Percentiles rank a stretch among this genome's conserved stretches.
Conservation (phyloP, 2,329 filamentous ascomycete genomes). For the Botrytis squamosa region DNA sequence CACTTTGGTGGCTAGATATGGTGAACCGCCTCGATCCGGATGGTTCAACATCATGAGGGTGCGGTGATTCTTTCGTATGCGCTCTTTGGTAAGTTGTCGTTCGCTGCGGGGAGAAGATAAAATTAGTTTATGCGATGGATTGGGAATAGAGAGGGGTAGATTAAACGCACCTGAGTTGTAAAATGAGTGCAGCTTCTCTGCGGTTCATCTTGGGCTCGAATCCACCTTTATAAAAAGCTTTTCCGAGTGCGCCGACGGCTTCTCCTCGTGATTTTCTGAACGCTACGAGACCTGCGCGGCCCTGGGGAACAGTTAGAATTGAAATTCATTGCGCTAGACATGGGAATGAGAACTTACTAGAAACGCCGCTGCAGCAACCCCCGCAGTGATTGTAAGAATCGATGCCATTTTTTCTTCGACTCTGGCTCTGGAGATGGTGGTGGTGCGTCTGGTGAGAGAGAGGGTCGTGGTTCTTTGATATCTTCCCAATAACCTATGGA, state of each 20-base stretch:
- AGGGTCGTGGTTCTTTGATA: background rate
- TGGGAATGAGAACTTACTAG: constrained; percentile 48
- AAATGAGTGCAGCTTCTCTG: constrained; percentile 84
- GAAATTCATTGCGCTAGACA: background rate
- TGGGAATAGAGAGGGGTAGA: background rate
- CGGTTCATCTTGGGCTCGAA: constrained; percentile 95
- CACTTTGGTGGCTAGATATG: constrained; percentile 94
- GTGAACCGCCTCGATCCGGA: constrained; percentile 93
- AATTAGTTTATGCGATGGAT: background rate
- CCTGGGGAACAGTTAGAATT: constrained; percentile 50
- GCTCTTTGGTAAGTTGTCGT: constrained; percentile 83
- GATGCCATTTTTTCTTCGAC: constrained; percentile 52
- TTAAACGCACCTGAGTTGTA: constrained; percentile 76
- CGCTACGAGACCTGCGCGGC: constrained; percentile 88
- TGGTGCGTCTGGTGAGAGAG: background rate
- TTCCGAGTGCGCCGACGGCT: constrained; percentile 72
- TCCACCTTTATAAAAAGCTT: constrained; percentile 97
- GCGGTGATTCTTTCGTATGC: constrained; percentile 91
- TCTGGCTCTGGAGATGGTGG: background rate
- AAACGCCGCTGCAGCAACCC: constrained; percentile 64
- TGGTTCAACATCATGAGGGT: constrained; percentile 97
- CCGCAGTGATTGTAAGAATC: constrained; percentile 56
- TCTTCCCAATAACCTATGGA: background rate
- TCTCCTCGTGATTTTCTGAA: constrained; percentile 78
- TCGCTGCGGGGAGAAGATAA: constrained; percentile 58